Evolutionary conservation across 2,329 filamentous ascomycete species (phyloP).

Genomic region (Sphaerulina populicola): DNA sequence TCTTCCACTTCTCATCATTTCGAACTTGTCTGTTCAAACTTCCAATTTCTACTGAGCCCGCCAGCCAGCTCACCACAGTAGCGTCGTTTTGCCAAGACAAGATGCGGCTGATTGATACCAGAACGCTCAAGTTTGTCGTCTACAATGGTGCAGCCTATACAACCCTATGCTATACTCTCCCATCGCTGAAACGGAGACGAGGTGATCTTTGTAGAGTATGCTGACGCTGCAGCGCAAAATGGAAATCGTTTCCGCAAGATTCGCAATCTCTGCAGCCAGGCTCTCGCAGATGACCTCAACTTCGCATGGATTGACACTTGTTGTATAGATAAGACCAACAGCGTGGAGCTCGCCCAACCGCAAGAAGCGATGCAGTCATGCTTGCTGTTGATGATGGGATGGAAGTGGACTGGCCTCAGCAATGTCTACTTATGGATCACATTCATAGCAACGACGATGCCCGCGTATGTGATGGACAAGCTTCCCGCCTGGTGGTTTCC

Average conservation of each 20-base stretch:
- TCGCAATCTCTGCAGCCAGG: neutral
- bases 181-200: neutral
- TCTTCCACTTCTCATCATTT: neutral
- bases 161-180: slow-evolving; percentile 1
- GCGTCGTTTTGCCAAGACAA: neutral
- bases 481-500: neutral
- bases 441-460: neutral
- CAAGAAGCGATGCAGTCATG: neutral
- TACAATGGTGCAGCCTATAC: neutral
- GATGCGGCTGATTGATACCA: neutral
- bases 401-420: neutral
- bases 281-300: neutral
- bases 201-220: neutral
- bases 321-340: slow-evolving; percentile 1
- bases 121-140: neutral
- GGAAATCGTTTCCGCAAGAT: neutral
- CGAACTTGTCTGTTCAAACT: too few species aligned
- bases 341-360: slow-evolving; percentile 4
- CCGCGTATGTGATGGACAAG: neutral
- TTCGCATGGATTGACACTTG: slow-evolving; percentile 1
- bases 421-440: neutral
- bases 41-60: neutral
- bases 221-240: neutral
- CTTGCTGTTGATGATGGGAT: neutral
- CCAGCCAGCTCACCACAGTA: neutral